Conservation (phyloP, 371 early-diverging fungal species). For the Actinomucor elegans region DNA sequence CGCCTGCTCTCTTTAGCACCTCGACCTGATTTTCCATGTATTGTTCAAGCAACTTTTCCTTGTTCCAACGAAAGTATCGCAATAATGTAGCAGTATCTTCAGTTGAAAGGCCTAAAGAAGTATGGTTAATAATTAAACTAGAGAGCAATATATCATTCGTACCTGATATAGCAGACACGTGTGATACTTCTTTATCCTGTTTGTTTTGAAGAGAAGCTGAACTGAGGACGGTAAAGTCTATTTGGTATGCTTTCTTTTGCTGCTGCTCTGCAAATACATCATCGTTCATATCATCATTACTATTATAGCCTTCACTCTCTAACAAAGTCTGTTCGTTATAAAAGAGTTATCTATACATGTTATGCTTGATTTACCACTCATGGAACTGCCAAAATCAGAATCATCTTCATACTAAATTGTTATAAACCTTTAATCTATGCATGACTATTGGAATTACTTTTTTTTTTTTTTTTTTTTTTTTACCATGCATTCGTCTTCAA, state of each 20-base stretch:
- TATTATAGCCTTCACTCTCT: constrained; percentile 38
- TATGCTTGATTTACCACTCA: constrained; percentile 25
- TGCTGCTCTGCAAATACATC: constrained; percentile 34
- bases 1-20: constrained; percentile 73
- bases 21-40: constrained; percentile 81
- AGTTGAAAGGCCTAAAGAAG: constrained; percentile 53
- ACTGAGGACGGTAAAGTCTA: constrained; percentile 37
- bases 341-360: background rate
- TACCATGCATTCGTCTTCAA: constrained; percentile 30
- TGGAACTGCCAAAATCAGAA: constrained; percentile 32
- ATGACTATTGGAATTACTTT: background rate
- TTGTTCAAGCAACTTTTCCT: constrained; percentile 86
- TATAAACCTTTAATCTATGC: background rate
- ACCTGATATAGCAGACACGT: constrained; percentile 48
- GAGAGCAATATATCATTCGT: too few species aligned
- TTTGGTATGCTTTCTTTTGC: constrained; percentile 41
- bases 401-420: constrained; percentile 23
- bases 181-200: constrained; percentile 45
- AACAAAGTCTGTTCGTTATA: background rate
- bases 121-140: too few species aligned
- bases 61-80: constrained; percentile 88
- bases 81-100: constrained; percentile 71
- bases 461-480: background rate
- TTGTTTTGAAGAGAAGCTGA: constrained; percentile 22
- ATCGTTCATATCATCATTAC: constrained; percentile 34